Conservation (phyloP, 2,329 filamentous ascomycete genomes). For the Diaporthe capsici region DNA sequence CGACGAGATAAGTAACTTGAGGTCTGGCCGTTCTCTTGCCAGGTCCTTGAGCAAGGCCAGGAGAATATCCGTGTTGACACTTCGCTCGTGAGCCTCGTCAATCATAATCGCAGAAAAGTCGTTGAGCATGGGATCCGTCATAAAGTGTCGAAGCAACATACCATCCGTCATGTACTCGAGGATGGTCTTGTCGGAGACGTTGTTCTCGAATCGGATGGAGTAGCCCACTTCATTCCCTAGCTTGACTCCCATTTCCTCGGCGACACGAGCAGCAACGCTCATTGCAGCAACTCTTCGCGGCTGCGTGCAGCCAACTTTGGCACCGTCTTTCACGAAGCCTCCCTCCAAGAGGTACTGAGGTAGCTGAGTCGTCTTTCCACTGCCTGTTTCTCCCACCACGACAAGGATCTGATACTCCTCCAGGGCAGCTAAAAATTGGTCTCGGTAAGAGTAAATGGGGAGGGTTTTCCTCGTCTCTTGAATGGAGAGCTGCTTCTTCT, state of each 20-base stretch:
- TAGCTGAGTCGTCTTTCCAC: conserved; percentile 95
- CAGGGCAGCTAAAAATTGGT: conserved; percentile 90
- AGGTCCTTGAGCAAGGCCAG: conserved; percentile 92
- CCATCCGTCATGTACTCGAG: conserved; percentile 98
- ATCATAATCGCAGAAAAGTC: conserved; percentile 94
- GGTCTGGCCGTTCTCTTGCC: conserved; percentile 82
- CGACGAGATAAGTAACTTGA: conserved; percentile 92
- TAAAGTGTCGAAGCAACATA: conserved; percentile 90
- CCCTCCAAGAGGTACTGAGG: conserved; percentile 95
- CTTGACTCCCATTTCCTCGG: conserved; percentile 92
- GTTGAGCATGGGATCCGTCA: conserved; percentile 87
- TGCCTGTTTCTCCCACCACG: conserved; percentile 94
- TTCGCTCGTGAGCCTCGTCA: conserved; percentile 96
- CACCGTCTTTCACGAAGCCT: conserved; percentile 85
- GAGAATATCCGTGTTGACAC: conserved; percentile 90
- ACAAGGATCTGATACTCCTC: conserved; percentile 89
- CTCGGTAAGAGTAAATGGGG: conserved; percentile 89
- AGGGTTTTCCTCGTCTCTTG: conserved; percentile 92
- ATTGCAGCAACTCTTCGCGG: conserved; percentile 96
- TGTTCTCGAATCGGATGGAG: conserved; percentile 94
- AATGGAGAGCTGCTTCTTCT: conserved; percentile 89
- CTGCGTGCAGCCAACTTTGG: conserved; percentile 94
- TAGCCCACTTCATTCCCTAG: conserved; percentile 95
- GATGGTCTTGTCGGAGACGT: conserved; percentile 90
- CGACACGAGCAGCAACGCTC: conserved; percentile 96